phyloP scores from a whole-genome alignment of 164 flowering plant genomes.

The Dillenia turbinata region DNA sequence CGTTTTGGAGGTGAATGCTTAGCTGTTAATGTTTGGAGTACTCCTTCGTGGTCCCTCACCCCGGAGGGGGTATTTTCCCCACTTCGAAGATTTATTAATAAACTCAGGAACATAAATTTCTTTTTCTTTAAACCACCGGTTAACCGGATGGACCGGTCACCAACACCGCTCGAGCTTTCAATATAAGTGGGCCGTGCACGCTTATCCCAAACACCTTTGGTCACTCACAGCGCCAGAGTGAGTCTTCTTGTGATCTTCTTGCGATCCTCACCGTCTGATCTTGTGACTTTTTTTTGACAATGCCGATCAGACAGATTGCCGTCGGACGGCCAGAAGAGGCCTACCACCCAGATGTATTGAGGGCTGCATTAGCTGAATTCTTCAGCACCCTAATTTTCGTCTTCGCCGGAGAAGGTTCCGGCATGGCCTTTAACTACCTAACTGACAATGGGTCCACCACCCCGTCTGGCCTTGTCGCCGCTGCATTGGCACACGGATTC shows the following conservation, averaged over 20 bases:
- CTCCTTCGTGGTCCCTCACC: too few relatives aligned
- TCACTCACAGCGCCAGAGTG: neutral
- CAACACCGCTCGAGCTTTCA: neutral
- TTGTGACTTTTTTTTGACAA: neutral
- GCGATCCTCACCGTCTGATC: neutral
- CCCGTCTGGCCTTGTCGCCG: constrained; percentile 31
- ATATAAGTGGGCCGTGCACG: neutral
- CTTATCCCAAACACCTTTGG: too few relatives aligned
- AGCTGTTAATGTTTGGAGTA: neutral
- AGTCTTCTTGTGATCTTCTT: neutral
- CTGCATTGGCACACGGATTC: constrained; percentile 37
- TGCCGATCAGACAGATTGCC: constrained; percentile 32
- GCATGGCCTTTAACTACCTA: constrained; percentile 44
- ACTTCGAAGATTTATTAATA: too few relatives aligned
- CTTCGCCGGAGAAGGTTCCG: constrained; percentile 51
- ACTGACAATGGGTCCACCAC: constrained; percentile 21
- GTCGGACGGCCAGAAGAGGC: constrained; percentile 32
- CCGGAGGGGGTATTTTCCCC: too few relatives aligned
- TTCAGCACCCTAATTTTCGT: constrained; percentile 44
- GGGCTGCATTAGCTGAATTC: constrained; percentile 49
- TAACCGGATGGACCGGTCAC: constrained; percentile 8
- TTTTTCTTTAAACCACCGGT: neutral
- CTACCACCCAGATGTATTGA: constrained; percentile 32
- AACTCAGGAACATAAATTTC: neutral
- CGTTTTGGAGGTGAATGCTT: constrained; percentile 8